Evolutionary conservation across 257 asterid genomes (phyloP), one percentile per base, ranked within the genome.

Genomic region (Anisodus tanguticus): DNA sequence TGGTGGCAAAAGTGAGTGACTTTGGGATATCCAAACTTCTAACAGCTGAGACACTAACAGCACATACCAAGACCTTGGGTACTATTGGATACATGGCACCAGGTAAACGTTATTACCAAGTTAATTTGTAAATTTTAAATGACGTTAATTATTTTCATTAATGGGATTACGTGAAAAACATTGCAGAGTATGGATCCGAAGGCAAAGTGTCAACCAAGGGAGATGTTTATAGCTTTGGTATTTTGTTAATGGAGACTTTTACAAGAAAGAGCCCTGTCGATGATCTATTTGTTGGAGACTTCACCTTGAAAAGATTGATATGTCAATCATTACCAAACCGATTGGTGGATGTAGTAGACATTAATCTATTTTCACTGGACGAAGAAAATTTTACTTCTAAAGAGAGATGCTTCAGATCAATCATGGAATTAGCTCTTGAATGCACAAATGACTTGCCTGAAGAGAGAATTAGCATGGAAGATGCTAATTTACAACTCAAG

Each of bases 161-260:
- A 62, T 19, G 54, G 8, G 62, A 41, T 31, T 3, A 2, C 1
- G 0, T 57, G 17, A 43, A 4, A 2, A 0, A 3, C 51, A 16
- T n/a, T 2, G 58, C 70, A 78, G 86, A 84, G 60, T 84, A 84
- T 76, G 86, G 86, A 0, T 63, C 68, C 2, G 80, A 19, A n/a
- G 86, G 86, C 11, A 47, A 58, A 22, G n/a, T 84, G 5, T 84
- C 86, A 11, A 10, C 57, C 0, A 9, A 2, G 59, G 83, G 79
- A 55, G 83, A 84, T 77, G 83, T 84, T 63, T 84, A 77, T 26
- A 84, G 83, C 83, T 84, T 47, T 62, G 86, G 86, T 12, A 77
- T 84, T 37, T 49, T 84, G 19, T 62, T 84, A 41, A 64, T 79
- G 83, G 86, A 84, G 45, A 79, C 69, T 26, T 64, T 84, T n/a